These are phyloP conservation scores for Aspergillus leporis DNA, from an alignment of 495 filamentous ascomycete genomes.

Conservation along the genomic window DNA sequence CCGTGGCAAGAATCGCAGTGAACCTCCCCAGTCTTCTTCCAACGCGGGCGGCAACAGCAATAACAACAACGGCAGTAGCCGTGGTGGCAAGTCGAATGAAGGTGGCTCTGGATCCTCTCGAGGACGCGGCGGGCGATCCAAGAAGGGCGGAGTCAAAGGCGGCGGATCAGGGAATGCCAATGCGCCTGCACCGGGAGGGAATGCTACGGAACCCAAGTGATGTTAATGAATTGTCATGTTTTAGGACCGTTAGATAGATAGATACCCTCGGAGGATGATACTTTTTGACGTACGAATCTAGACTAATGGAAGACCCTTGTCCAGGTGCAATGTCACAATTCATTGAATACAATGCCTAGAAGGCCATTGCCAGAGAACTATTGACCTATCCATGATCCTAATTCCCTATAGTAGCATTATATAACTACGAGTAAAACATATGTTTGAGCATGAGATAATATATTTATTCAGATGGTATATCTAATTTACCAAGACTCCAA, in stretches of 20 bases:
- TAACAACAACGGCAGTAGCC: slow-evolving; percentile 14
- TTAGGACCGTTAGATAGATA: background rate
- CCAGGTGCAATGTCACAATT: no score
- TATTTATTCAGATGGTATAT: background rate
- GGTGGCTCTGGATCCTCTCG: slow-evolving; percentile 45
- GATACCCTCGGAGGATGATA: background rate
- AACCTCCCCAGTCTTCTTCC: slow-evolving; percentile 24
- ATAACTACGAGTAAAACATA: background rate
- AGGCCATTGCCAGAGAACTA: no score
- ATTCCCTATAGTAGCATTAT: no score
- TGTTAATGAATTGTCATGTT: background rate
- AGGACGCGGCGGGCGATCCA: slow-evolving; percentile 37
- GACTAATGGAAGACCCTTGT: no score
- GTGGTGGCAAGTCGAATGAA: slow-evolving; percentile 28
- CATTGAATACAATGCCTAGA: no score
- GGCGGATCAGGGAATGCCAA: slow-evolving; percentile 11
- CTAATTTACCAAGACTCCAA: slow-evolving; percentile 2
- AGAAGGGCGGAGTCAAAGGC: slow-evolving; percentile 30
- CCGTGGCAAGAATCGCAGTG: slow-evolving; percentile 44
- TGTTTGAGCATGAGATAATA: background rate
- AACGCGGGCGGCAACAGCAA: slow-evolving; percentile 5
- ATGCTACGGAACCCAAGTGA: slow-evolving; percentile 22
- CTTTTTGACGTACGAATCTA: background rate
- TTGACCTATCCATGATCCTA: no score
- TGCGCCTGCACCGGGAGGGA: slow-evolving; percentile 18